phyloP scores from a whole-genome alignment of 768 basidiomycete species.

The Hemileccinum impolitum region DNA sequence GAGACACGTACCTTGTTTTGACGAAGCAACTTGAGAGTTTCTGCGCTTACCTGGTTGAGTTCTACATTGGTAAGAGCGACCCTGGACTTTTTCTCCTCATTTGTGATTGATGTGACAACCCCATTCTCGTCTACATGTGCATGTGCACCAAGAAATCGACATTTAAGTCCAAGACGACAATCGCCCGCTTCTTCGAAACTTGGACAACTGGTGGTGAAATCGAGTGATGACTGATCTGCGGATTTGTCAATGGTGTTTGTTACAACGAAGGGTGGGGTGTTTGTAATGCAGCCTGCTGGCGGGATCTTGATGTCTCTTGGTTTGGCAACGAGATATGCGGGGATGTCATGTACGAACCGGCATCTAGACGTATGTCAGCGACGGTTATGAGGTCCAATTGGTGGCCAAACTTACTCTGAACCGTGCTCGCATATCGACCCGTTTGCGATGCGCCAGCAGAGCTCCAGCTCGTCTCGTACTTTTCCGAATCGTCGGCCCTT shows the following conservation, averaged over 20 bases:
- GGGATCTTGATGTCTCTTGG: slow-evolving; percentile 68
- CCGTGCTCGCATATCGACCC: slow-evolving; percentile 72
- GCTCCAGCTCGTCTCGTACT: slow-evolving; percentile 71
- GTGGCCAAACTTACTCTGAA: slow-evolving; percentile 42
- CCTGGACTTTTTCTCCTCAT: slow-evolving; percentile 57
- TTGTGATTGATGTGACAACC: slow-evolving; percentile 40
- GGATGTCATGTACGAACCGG: slow-evolving; percentile 74
- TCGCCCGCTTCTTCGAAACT: slow-evolving; percentile 28
- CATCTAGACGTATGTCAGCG: slow-evolving; percentile 45
- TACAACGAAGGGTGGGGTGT: slow-evolving; percentile 50
- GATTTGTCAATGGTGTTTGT: slow-evolving; percentile 7
- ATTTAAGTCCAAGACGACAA: slow-evolving; percentile 68
- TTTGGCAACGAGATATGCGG: slow-evolving; percentile 73
- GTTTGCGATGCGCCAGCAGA: slow-evolving; percentile 79
- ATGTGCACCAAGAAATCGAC: slow-evolving; percentile 86
- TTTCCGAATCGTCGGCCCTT: slow-evolving; percentile 79
- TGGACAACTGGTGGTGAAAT: slow-evolving; percentile 23
- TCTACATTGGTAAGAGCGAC: slow-evolving; percentile 51
- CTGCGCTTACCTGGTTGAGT: slow-evolving; percentile 62
- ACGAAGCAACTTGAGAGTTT: slow-evolving; percentile 58
- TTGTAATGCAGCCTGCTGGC: slow-evolving; percentile 38
- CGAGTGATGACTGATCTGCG: slow-evolving; percentile 10
- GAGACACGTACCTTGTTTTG: slow-evolving; percentile 58
- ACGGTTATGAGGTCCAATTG: background rate
- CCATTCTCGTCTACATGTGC: slow-evolving; percentile 47